Conservation (phyloP, 192 early-diverging fungal species). For the Rhizophagus sp. region DNA sequence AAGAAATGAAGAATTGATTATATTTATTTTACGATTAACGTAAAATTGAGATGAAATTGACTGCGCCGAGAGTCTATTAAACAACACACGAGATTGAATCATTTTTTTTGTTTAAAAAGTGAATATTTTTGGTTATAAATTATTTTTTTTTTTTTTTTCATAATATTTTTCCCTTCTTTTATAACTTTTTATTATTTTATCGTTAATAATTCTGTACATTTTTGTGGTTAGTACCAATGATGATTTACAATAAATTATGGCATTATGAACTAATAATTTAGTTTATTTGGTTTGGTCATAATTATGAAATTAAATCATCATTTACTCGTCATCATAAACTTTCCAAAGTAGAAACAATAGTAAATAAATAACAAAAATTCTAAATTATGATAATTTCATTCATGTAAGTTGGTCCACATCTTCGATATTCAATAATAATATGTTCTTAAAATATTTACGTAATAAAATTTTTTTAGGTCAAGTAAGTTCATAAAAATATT, state of each 20-base stretch:
- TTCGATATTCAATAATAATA: too few relatives aligned
- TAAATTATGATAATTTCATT: too few relatives aligned
- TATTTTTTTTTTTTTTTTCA: not conserved
- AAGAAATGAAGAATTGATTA: not conserved
- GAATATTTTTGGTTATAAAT: not conserved
- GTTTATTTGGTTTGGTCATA: not conserved
- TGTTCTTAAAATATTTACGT: too few relatives aligned
- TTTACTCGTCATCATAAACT: not conserved
- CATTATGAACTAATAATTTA: not conserved
- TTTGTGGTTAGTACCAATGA: not conserved
- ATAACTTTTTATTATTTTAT: not conserved
- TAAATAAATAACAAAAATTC: too few relatives aligned
- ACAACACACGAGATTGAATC: not conserved
- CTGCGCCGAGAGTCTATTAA: not conserved
- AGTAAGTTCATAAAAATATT: too few relatives aligned
- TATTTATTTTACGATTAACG: not conserved
- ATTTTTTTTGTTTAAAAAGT: not conserved
- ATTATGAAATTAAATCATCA: not conserved
- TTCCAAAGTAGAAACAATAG: too few relatives aligned
- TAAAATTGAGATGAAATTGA: not conserved
- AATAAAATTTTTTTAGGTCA: too few relatives aligned
- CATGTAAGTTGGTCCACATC: too few relatives aligned
- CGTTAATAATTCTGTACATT: too few relatives aligned
- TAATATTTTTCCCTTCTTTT: not conserved
- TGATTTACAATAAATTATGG: not conserved